Conservation (phyloP, 1,284 basidiomycete genomes). For the Moniliophthora roreri region DNA sequence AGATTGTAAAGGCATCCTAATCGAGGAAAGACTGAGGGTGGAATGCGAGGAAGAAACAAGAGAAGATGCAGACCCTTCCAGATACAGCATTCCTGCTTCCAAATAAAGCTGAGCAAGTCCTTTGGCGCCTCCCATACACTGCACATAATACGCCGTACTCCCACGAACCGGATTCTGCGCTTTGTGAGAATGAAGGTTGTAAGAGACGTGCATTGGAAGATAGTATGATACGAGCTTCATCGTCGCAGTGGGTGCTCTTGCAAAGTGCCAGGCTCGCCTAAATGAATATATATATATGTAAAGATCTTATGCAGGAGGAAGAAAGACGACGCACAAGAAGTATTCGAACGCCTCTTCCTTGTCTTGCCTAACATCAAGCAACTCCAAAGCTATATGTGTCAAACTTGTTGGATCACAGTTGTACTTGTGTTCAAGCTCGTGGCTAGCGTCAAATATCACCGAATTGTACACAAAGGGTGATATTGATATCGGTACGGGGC, state of each 20-base stretch:
- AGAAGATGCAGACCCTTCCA: conserved; percentile 71
- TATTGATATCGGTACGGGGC: conserved; percentile 63
- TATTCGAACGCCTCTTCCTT: conserved; percentile 77
- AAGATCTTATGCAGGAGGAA: background rate
- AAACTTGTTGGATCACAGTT: conserved; percentile 84
- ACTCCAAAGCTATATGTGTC: conserved; percentile 63
- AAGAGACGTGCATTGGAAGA: conserved; percentile 51
- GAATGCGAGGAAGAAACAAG: conserved; percentile 22
- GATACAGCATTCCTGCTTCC: conserved; percentile 71
- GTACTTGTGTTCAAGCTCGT: conserved; percentile 59
- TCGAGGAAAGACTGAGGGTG: conserved; percentile 60
- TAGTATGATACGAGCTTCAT: conserved; percentile 74
- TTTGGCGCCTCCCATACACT: conserved; percentile 58
- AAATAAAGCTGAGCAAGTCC: conserved; percentile 73
- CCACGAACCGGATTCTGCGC: conserved; percentile 45
- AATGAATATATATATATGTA: conserved; percentile 1
- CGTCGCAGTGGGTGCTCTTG: conserved; percentile 68
- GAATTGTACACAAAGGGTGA: conserved; percentile 53
- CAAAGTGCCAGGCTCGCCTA: conserved; percentile 79
- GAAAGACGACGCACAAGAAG: conserved; percentile 57
- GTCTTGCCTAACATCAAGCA: conserved; percentile 69
- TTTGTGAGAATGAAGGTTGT: conserved; percentile 28
- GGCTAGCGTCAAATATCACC: conserved; percentile 47
- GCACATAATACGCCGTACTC: conserved; percentile 57
- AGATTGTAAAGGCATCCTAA: conserved; percentile 54